Conservation (phyloP, 208 protist genomes). For the Wallacemonas collosoma region DNA sequence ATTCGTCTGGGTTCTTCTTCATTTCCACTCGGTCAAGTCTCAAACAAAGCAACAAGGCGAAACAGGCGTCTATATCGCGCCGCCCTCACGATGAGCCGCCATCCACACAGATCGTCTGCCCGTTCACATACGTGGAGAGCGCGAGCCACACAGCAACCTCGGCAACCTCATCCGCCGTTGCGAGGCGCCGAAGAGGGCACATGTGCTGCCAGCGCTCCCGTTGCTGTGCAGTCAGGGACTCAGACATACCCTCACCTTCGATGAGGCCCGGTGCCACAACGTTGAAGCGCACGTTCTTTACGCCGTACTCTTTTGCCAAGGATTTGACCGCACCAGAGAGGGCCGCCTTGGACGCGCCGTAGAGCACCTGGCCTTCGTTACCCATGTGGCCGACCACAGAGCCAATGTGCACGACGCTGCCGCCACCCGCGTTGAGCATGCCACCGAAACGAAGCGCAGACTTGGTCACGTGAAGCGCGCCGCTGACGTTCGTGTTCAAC, state of each 20-base stretch:
- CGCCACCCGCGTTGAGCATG: slow-evolving; percentile 53
- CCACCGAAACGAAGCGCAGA: slow-evolving; percentile 80
- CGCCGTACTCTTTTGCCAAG: slow-evolving; percentile 81
- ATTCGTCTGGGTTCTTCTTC: no score
- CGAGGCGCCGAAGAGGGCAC: slow-evolving; percentile 75
- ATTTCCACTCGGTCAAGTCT: no score
- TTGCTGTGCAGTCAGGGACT: slow-evolving; percentile 52
- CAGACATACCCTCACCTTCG: slow-evolving; percentile 82
- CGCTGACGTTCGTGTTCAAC: slow-evolving; percentile 80
- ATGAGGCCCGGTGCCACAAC: slow-evolving; percentile 90
- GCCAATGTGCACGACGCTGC: slow-evolving; percentile 78
- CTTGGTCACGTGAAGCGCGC: slow-evolving; percentile 70
- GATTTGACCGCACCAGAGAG: slow-evolving; percentile 83
- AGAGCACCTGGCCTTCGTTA: slow-evolving; percentile 90
- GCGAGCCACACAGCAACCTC: slow-evolving; percentile 61
- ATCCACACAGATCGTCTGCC: slow-evolving; percentile 81
- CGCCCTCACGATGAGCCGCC: slow-evolving; percentile 57
- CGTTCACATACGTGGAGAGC: slow-evolving; percentile 77
- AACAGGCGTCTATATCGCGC: not conserved
- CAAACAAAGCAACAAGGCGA: no score
- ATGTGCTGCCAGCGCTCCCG: slow-evolving; percentile 45
- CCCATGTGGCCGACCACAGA: slow-evolving; percentile 72
- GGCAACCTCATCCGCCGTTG: slow-evolving; percentile 74
- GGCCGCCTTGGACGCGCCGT: slow-evolving; percentile 91
- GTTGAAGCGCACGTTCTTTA: slow-evolving; percentile 89